Conservation (phyloP, 345 rosid genomes). For the Murraya koenigii region DNA sequence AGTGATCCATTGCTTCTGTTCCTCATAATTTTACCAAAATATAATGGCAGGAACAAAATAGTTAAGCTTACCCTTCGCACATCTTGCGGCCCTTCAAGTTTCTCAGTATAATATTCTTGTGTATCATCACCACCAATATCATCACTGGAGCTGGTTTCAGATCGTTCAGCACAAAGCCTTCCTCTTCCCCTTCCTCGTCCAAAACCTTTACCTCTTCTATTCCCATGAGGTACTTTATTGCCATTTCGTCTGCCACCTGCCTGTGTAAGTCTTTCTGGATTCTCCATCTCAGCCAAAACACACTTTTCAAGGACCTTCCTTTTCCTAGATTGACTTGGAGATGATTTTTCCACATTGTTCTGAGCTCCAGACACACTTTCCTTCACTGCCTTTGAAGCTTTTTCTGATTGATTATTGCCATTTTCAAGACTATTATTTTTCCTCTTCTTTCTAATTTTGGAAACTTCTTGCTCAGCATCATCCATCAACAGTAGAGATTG, state of each 20-base stretch:
- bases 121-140: constrained; percentile 29
- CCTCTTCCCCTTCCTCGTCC: constrained; percentile 39
- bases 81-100: constrained; percentile 30
- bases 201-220: constrained; percentile 37
- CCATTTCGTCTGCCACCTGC: constrained; percentile 9
- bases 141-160: constrained; percentile 48
- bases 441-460: constrained; percentile 41
- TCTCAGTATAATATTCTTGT: constrained; percentile 25
- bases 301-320: constrained; percentile 20
- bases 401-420: constrained; percentile 29
- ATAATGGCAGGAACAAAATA: not conserved
- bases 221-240: constrained; percentile 24
- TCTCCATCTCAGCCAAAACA: constrained; percentile 22
- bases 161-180: constrained; percentile 30
- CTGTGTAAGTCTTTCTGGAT: constrained; percentile 15
- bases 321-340: constrained; percentile 38
- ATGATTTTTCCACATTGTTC: constrained; percentile 31
- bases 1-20: not conserved
- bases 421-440: constrained; percentile 22
- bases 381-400: constrained; percentile 26
- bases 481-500: constrained; percentile 42
- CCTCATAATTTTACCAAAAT: not conserved
- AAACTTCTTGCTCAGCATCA: constrained; percentile 36
- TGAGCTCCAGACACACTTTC: constrained; percentile 29
- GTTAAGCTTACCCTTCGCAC: constrained; percentile 63